Percentiles rank a stretch among this genome's conserved stretches.
phyloP scores from a whole-genome alignment of 331 rosid species.

The Acacia concinna region DNA sequence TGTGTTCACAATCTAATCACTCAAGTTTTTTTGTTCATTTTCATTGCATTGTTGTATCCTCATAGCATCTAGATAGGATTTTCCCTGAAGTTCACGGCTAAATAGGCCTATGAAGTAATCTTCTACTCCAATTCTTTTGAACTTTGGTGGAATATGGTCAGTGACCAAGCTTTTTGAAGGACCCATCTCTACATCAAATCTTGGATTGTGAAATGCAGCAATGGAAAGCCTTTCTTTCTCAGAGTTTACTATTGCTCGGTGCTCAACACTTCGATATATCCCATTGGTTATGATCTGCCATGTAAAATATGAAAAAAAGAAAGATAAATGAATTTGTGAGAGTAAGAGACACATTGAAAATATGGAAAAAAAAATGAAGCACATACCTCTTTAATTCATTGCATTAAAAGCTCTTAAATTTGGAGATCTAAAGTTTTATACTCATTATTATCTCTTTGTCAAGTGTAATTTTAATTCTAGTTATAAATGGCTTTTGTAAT shows the following conservation, averaged over 20 bases:
- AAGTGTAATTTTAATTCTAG: no score
- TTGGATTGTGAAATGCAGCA: neutral
- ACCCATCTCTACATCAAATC: neutral
- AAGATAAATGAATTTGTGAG: neutral
- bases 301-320: neutral
- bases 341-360: neutral
- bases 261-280: constrained; percentile 36
- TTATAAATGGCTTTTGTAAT: neutral
- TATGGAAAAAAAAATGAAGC: neutral
- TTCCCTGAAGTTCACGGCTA: constrained; percentile 5
- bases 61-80: constrained; percentile 10
- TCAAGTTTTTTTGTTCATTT: neutral
- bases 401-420: neutral
- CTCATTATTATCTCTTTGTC: neutral
- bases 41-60: neutral
- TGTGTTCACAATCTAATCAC: neutral
- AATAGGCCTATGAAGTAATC: neutral
- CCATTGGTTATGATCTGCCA: constrained; percentile 47
- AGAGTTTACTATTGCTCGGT: constrained; percentile 10
- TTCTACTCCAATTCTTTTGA: neutral
- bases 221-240: constrained; percentile 39
- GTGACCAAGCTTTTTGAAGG: neutral
- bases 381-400: neutral
- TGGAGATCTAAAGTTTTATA: neutral
- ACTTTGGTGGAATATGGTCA: neutral